These are phyloP conservation scores for Hippophae tibetana DNA, from an alignment of 306 rosid species.

Conservation along the genomic window DNA sequence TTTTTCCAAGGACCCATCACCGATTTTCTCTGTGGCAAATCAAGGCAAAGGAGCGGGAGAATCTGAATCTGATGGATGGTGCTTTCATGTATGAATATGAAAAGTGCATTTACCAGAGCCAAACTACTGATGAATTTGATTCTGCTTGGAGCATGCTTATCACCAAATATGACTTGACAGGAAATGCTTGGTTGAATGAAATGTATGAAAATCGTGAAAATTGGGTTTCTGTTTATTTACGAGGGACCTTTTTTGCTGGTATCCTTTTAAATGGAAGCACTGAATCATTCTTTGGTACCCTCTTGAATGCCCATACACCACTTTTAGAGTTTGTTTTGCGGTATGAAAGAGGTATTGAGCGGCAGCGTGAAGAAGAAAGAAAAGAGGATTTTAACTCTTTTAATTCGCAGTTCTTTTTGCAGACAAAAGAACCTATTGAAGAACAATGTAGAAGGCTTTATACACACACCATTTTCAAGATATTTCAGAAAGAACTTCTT, in stretches of 20 bases:
- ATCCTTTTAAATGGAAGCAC: constrained; percentile 54
- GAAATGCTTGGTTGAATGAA: constrained; percentile 66
- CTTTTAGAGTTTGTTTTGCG: constrained; percentile 59
- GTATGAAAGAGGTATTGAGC: constrained; percentile 78
- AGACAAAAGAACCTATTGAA: constrained; percentile 83
- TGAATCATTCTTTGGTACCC: constrained; percentile 70
- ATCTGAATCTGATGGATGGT: constrained; percentile 45
- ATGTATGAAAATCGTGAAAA: constrained; percentile 75
- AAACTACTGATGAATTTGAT: constrained; percentile 68
- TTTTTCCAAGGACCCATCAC: constrained; percentile 65
- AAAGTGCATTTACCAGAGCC: constrained; percentile 66
- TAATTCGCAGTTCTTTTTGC: constrained; percentile 69
- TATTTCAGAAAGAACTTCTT: constrained; percentile 88
- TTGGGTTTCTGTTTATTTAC: constrained; percentile 78
- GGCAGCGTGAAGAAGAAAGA: constrained; percentile 77
- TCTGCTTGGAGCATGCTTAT: constrained; percentile 60
- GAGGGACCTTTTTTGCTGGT: constrained; percentile 78
- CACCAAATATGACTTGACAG: constrained; percentile 61
- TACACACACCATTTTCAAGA: constrained; percentile 64
- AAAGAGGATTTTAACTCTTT: constrained; percentile 75
- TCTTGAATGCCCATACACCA: constrained; percentile 67
- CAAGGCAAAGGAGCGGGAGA: constrained; percentile 66
- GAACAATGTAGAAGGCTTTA: constrained; percentile 83
- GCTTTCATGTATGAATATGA: constrained; percentile 62
- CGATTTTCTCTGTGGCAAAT: constrained; percentile 89